phyloP scores from a whole-genome alignment of 805 yeast genomes.

The Starmerella roubikii region DNA sequence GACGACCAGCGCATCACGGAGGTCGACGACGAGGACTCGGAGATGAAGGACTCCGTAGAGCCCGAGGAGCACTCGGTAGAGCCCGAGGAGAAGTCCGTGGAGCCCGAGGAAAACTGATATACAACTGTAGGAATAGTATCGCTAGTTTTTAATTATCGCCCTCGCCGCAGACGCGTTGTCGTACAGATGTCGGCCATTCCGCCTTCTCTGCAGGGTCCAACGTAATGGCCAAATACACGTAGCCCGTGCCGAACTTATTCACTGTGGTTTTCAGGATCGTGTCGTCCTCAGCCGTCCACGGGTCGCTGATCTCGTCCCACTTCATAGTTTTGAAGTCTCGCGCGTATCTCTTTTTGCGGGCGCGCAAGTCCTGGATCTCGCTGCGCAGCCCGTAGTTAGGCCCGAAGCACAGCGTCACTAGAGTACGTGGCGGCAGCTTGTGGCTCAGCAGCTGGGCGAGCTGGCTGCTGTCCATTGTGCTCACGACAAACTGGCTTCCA shows the following conservation, averaged over 20 bases:
- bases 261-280: slow-evolving; percentile 36
- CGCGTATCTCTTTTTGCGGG: slow-evolving; percentile 32
- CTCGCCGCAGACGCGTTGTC: not conserved
- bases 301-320: slow-evolving; percentile 32
- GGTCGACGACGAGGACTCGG: not conserved
- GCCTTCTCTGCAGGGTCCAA: not conserved
- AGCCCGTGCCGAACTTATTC: slow-evolving; percentile 43
- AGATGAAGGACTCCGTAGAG: not conserved
- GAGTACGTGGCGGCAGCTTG: slow-evolving; percentile 42
- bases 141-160: no score
- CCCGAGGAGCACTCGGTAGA: not conserved
- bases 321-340: slow-evolving; percentile 32
- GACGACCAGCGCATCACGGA: not conserved
- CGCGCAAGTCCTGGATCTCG: slow-evolving; percentile 33
- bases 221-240: slow-evolving; percentile 38
- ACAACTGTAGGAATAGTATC: no score
- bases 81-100: not conserved
- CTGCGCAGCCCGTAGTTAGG: slow-evolving; percentile 39
- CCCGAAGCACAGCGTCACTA: slow-evolving; percentile 49
- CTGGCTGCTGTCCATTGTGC: slow-evolving; percentile 21
- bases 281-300: slow-evolving; percentile 43
- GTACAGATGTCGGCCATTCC: slow-evolving; percentile 1
- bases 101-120: slow-evolving; percentile 1
- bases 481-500: slow-evolving; percentile 4
- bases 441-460: slow-evolving; percentile 39